Conservation (phyloP, 345 rosid species). For the Nephelium lappaceum region DNA sequence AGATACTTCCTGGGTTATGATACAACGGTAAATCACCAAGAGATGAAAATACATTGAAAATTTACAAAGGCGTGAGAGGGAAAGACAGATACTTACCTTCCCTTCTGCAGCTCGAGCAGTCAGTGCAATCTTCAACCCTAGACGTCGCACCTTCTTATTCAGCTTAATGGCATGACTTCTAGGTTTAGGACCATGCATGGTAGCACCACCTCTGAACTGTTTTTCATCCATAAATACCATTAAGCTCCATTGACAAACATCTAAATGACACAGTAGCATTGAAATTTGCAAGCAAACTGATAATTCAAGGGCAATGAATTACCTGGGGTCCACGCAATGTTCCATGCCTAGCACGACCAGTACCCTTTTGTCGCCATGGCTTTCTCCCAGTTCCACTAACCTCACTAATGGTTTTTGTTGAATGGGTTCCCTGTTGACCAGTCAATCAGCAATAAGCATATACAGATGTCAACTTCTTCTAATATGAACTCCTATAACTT, state of each 20-base stretch:
- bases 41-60: neutral
- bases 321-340: constrained; percentile 93
- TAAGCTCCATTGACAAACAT: constrained; percentile 16
- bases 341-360: constrained; percentile 93
- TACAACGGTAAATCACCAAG: neutral
- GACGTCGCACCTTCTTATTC: constrained; percentile 88
- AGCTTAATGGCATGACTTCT: constrained; percentile 89
- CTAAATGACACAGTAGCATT: constrained; percentile 13
- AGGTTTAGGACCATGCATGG: constrained; percentile 93
- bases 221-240: constrained; percentile 26
- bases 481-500: constrained; percentile 3
- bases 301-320: constrained; percentile 15
- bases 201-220: constrained; percentile 92
- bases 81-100: constrained; percentile 54
- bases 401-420: constrained; percentile 91
- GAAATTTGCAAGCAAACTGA: constrained; percentile 2
- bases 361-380: constrained; percentile 86
- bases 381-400: constrained; percentile 96
- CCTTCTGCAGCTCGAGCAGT: constrained; percentile 96
- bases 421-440: constrained; percentile 78
- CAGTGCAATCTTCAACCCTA: constrained; percentile 90
- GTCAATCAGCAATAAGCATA: constrained; percentile 12
- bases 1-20: neutral
- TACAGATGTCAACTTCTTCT: neutral
- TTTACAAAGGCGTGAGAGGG: neutral